Evolutionary conservation across 805 yeast genomes (phyloP).

Genomic region (Teunomyces barrocoloradensis): DNA sequence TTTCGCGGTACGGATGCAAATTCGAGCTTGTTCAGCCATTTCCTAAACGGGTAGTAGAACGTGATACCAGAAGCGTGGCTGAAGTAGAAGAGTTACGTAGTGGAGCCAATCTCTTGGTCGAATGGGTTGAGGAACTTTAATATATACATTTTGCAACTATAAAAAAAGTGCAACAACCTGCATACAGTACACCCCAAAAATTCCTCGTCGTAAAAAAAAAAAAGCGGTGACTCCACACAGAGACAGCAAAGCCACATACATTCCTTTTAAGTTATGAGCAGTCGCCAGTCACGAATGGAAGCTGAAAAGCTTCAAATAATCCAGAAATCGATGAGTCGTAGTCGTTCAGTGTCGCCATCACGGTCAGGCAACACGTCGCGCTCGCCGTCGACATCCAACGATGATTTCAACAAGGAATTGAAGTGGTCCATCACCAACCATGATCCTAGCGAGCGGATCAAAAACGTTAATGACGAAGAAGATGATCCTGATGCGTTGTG

Average conservation of each 20-base stretch:
- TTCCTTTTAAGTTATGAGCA: conserved; percentile 20
- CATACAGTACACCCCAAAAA: too few species aligned
- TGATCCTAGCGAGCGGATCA: conserved; percentile 65
- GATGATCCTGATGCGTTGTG: conserved; percentile 15
- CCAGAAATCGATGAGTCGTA: conserved; percentile 38
- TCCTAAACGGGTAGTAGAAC: conserved; percentile 32
- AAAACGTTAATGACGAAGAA: conserved; percentile 10
- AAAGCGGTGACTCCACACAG: neutral
- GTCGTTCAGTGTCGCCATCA: conserved; percentile 37
- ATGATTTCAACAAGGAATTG: conserved; percentile 40
- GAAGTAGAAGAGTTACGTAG: conserved; percentile 18
- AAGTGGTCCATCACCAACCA: conserved; percentile 68
- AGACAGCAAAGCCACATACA: neutral
- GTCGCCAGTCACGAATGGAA: conserved; percentile 37
- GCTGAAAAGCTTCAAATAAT: conserved; percentile 42
- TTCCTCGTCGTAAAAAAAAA: neutral
- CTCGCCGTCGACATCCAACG: conserved; percentile 35
- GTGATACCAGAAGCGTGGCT: neutral
- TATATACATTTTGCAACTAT: neutral
- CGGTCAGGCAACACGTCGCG: conserved; percentile 26
- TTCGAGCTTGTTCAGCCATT: conserved; percentile 43
- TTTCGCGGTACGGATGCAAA: conserved; percentile 23
- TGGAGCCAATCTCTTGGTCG: conserved; percentile 40
- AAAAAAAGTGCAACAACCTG: too few species aligned
- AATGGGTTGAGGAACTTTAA: conserved; percentile 20